These are phyloP conservation scores for Trypanosomatidae sp. DNA, from an alignment of 208 protist genomes.

Conservation along the genomic window DNA sequence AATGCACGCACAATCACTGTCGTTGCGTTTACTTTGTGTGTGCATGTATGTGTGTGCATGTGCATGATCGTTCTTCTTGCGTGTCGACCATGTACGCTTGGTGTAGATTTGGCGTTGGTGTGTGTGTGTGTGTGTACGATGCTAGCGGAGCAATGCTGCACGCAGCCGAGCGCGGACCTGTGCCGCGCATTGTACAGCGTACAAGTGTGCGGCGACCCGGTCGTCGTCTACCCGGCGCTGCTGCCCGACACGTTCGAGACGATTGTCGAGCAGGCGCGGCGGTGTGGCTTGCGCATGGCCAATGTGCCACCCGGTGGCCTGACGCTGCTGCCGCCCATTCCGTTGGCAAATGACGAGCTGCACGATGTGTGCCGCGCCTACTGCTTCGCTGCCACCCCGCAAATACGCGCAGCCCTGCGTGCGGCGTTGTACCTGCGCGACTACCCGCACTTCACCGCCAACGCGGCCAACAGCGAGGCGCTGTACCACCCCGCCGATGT, in stretches of 20 bases:
- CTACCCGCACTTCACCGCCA: slow-evolving; percentile 20
- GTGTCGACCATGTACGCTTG: too few species aligned
- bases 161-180: too few species aligned
- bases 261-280: slow-evolving; percentile 34
- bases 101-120: too few species aligned
- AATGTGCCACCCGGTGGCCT: slow-evolving; percentile 47
- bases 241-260: slow-evolving; percentile 52
- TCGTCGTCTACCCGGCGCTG: slow-evolving; percentile 29
- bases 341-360: slow-evolving; percentile 38
- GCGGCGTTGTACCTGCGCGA: slow-evolving; percentile 17
- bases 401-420: slow-evolving; percentile 23
- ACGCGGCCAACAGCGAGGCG: slow-evolving; percentile 6
- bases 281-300: slow-evolving; percentile 47
- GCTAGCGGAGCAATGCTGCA: too few species aligned
- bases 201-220: slow-evolving; percentile 43
- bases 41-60: too few species aligned
- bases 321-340: slow-evolving; percentile 55
- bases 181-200: slow-evolving; percentile 19
- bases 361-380: slow-evolving; percentile 39
- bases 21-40: too few species aligned
- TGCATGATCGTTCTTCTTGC: too few species aligned
- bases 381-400: slow-evolving; percentile 15
- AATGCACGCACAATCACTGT: too few species aligned
- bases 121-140: too few species aligned
- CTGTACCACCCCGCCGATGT: slow-evolving; percentile 67